Percentiles rank a stretch among this genome's conserved stretches.
Evolutionary conservation across 176 grass and related monocot species (phyloP).

Genomic region (Oryza glumipatula): DNA sequence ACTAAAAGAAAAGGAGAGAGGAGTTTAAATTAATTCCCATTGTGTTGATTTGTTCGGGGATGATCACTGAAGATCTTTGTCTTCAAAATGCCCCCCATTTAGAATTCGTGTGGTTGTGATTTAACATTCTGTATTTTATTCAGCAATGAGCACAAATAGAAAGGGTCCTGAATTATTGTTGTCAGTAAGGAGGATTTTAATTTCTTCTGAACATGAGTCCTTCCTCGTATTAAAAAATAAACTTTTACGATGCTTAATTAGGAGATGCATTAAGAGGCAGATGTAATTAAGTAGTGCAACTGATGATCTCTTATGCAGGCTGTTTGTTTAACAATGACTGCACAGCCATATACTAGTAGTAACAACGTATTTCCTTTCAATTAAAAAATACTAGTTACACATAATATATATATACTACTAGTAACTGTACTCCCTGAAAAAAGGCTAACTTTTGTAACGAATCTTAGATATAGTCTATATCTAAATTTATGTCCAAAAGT

Average conservation of each 20-base stretch:
- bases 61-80: conserved; percentile 37
- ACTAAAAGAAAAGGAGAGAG: conserved; percentile 21
- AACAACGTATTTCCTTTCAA: not conserved
- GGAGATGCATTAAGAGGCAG: not conserved
- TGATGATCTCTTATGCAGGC: no score
- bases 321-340: not conserved
- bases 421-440: no score
- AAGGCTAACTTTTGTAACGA: no score
- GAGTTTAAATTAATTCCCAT: not conserved
- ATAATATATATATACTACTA: not conserved
- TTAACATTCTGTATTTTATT: not conserved
- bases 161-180: not conserved
- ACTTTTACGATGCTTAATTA: no score
- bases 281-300: no score
- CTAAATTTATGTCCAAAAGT: no score
- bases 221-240: not conserved
- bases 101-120: conserved; percentile 11
- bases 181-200: not conserved
- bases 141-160: not conserved
- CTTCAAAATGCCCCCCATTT: conserved; percentile 6
- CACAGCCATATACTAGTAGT: not conserved
- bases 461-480: no score
- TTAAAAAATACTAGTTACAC: not conserved
- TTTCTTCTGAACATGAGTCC: not conserved
- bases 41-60: conserved; percentile 11